Conservation (phyloP, 352 stramenopile species). For the Thalassiosira livingstoniorum region DNA sequence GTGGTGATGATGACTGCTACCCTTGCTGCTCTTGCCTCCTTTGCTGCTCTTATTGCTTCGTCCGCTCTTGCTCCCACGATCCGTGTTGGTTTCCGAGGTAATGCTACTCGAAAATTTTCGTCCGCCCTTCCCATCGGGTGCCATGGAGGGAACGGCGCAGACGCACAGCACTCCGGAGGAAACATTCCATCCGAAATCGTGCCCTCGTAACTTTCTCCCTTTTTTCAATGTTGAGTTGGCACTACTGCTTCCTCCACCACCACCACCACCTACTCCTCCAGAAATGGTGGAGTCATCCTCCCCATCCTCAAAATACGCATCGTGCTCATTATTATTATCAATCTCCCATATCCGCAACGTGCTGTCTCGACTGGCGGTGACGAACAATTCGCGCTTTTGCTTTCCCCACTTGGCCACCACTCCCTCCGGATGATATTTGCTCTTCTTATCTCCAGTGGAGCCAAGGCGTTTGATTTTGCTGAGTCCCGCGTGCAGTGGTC, state of each 20-base stretch:
- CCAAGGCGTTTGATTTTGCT: not conserved
- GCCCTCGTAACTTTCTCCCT: constrained; percentile 41
- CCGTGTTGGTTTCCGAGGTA: too few species aligned
- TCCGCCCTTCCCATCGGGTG: not conserved
- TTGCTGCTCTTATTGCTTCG: not conserved
- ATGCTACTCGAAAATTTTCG: too few species aligned
- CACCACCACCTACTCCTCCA: not conserved
- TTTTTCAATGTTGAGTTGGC: not conserved
- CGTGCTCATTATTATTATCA: constrained; percentile 19
- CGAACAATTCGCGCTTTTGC: constrained; percentile 36
- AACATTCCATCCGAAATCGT: constrained; percentile 26
- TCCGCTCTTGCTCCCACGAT: too few species aligned
- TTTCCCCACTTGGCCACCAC: not conserved
- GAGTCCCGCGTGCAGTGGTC: not conserved
- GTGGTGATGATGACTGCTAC: not conserved
- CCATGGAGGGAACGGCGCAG: constrained; percentile 37
- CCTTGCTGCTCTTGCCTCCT: not conserved
- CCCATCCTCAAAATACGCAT: constrained; percentile 17
- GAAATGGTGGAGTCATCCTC: too few species aligned
- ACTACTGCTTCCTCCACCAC: not conserved
- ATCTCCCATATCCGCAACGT: constrained; percentile 51
- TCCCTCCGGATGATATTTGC: not conserved
- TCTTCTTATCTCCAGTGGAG: not conserved
- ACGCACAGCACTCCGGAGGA: constrained; percentile 42
- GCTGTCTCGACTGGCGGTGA: constrained; percentile 46